These are phyloP conservation scores for Dillenia turbinata DNA, from an alignment of 164 flowering plant species.

Conservation along the genomic window DNA sequence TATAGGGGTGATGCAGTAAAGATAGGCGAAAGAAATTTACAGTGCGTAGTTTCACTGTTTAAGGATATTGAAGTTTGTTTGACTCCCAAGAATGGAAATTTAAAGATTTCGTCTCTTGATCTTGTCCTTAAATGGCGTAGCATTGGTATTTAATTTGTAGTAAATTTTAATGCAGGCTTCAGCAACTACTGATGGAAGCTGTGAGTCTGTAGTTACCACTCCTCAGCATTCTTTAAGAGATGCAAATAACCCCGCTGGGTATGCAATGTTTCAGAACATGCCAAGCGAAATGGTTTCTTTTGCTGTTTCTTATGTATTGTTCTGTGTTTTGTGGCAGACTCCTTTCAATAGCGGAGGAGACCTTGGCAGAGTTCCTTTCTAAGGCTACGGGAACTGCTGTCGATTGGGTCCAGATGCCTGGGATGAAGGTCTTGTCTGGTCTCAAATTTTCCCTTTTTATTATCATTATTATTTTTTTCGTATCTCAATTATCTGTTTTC, in stretches of 20 bases:
- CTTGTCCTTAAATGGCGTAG: neutral
- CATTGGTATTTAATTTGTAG: neutral
- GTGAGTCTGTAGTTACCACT: conserved; percentile 69
- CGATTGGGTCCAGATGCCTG: conserved; percentile 95
- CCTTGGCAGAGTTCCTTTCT: conserved; percentile 83
- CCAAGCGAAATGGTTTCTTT: no score
- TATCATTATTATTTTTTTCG: neutral
- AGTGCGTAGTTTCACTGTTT: no score
- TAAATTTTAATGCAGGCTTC: conserved; percentile 29
- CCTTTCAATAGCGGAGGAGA: conserved; percentile 77
- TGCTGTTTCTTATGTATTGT: neutral
- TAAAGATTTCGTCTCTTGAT: no score
- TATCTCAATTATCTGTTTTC: neutral
- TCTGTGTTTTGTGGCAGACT: conserved; percentile 39
- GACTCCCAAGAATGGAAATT: no score
- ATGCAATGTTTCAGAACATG: conserved; percentile 4
- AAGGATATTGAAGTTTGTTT: no score
- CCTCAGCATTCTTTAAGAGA: conserved; percentile 67
- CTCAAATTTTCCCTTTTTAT: neutral
- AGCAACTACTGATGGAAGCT: conserved; percentile 57
- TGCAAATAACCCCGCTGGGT: conserved; percentile 83
- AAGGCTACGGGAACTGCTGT: conserved; percentile 95
- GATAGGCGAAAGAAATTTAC: no score
- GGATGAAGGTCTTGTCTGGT: conserved; percentile 65
- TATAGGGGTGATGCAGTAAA: no score